Base-by-base conservation (phyloP, 2,329 filamentous ascomycete species). In the Colletotrichum echinochloae region DNA sequence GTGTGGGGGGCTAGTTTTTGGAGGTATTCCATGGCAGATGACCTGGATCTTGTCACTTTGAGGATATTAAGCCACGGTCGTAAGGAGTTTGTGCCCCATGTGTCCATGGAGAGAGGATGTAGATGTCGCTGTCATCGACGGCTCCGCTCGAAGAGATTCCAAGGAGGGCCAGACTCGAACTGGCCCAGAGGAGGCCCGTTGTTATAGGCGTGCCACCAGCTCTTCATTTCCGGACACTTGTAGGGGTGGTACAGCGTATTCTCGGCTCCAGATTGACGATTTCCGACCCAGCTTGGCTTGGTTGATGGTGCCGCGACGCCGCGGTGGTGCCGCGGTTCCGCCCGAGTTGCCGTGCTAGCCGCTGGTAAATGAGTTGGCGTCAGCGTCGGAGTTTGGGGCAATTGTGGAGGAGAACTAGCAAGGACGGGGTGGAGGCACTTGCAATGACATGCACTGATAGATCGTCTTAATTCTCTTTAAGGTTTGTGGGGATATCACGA, bases 231-330 rank as follows among this genome's bases (percentile, higher is more conserved):
- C 33, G 54, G 60, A 18, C 35, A 52, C 41, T 18, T 3, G 5
- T 62, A 54, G 23, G 66, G 63, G 44, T 44, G 12, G 44, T 44
- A 8, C 9, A 5, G 7, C 26, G 16, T 35, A 66, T 14, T 35
- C 41, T 44, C 55, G 68, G 64, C 64, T 62, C 26, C n/a, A 52
- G 5, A 57, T 59, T 48, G 57, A 67, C 44, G 57, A 44, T 51
- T 67, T 14, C 33, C 33, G n/a, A n/a, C 33, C 35, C 49, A 62
- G 44, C 56, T 70, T 70, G 64, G 57, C 64, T 67, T 52, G 64
- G 57, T 41, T 70, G 59, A n/a, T 30, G 67, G 68, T 70, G 64
- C 64, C 67, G 67, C 28, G 46, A 39, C 39, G 59, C 59, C 59
- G 59, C 39, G 28, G 8, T 28, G 52, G 35, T 65, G 65, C 66